Conservation (phyloP, 768 basidiomycete genomes). For the Mycena capillaripes region DNA sequence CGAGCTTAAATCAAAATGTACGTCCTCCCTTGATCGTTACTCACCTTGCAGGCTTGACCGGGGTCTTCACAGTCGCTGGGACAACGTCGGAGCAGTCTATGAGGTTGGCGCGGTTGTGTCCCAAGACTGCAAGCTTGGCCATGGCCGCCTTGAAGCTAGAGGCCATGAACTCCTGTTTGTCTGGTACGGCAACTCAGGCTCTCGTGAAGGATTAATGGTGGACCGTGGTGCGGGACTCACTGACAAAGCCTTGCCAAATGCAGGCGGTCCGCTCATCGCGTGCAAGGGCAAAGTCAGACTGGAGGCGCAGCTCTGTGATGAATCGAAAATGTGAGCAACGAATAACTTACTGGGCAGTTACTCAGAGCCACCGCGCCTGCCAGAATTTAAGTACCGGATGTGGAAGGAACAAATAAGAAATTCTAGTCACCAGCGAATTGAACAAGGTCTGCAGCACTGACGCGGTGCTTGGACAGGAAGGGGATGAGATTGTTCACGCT, state of each 20-base stretch:
- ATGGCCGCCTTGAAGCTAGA: constrained; percentile 14
- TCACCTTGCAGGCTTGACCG: constrained; percentile 10
- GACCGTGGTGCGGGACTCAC: no score
- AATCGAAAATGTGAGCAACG: not conserved
- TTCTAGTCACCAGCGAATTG: constrained; percentile 22
- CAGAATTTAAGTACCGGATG: constrained; percentile 25
- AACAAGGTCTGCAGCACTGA: constrained; percentile 39
- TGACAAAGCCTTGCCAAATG: constrained; percentile 38
- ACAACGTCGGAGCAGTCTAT: constrained; percentile 24
- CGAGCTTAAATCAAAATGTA: not conserved
- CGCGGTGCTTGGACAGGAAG: constrained; percentile 6
- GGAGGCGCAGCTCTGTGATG: constrained; percentile 55
- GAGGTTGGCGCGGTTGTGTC: not conserved
- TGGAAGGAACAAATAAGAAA: not conserved
- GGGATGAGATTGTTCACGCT: constrained; percentile 33
- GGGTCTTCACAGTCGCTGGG: not conserved
- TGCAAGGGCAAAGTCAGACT: constrained; percentile 50
- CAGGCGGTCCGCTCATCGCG: constrained; percentile 40
- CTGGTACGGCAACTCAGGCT: not conserved
- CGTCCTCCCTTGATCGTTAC: no score
- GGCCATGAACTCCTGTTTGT: constrained; percentile 5
- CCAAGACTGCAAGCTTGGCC: constrained; percentile 15
- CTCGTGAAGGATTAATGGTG: no score
- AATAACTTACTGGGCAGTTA: constrained; percentile 49
- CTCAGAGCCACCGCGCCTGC: constrained; percentile 44